Percentiles rank a stretch among this genome's conserved stretches.
phyloP scores from a whole-genome alignment of 1,139 yeast species.

The Saccharomyces hybrid region DNA sequence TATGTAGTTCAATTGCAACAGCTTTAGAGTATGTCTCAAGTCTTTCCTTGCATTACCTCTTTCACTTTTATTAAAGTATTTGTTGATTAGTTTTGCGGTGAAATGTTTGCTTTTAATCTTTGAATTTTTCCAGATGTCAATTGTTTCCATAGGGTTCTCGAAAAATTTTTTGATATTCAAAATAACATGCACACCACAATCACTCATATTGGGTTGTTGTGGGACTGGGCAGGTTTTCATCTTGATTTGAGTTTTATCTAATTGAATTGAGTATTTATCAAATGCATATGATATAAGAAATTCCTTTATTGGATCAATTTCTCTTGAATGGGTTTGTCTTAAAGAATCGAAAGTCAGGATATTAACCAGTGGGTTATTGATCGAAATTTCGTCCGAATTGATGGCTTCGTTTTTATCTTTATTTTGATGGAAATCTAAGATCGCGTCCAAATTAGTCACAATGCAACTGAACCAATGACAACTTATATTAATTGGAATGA shows the following conservation, averaged over 20 bases:
- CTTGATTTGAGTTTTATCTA: constrained; percentile 39
- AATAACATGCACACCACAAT: constrained; percentile 91
- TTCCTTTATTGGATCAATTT: constrained; percentile 47
- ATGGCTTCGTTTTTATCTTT: constrained; percentile 1
- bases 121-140: constrained; percentile 42
- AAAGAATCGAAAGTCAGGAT: constrained; percentile 77
- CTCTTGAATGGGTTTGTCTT: constrained; percentile 46
- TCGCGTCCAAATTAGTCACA: constrained; percentile 39
- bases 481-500: constrained; percentile 75
- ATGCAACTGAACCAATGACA: constrained; percentile 88
- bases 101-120: constrained; percentile 19
- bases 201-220: constrained; percentile 79
- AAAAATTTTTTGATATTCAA: constrained; percentile 67
- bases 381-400: constrained; percentile 12
- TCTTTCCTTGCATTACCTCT: constrained; percentile 34
- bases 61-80: constrained; percentile 33
- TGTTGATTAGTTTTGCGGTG: constrained; percentile 17
- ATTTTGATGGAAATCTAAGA: constrained; percentile 10
- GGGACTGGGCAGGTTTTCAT: constrained; percentile 58
- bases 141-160: constrained; percentile 42
- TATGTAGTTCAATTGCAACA: constrained; percentile 37
- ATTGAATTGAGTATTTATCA: constrained; percentile 47
- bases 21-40: constrained; percentile 32
- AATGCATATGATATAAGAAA: constrained; percentile 63
- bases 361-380: constrained; percentile 35